Percentiles rank a stretch among this genome's conserved stretches.
phyloP scores from a whole-genome alignment of 2,329 filamentous ascomycete species.

The Aspergillus costaricaensis region DNA sequence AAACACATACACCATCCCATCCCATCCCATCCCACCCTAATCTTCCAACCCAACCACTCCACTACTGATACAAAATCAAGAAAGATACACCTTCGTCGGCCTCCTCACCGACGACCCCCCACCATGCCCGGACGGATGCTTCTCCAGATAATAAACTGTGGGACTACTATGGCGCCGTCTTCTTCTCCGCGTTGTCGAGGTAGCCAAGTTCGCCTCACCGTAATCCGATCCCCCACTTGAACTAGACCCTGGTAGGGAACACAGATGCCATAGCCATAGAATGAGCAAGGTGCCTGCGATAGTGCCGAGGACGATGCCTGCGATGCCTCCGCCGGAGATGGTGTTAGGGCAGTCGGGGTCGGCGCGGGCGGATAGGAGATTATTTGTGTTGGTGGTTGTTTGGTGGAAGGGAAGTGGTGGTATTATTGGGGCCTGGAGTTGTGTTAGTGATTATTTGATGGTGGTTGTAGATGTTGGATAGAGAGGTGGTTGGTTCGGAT shows the following conservation, averaged over 20 bases:
- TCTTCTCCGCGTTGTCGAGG: constrained; percentile 21
- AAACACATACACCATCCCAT: too few species aligned
- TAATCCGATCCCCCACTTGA: constrained; percentile 26
- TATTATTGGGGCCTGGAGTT: too few species aligned
- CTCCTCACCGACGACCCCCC: constrained; percentile 28
- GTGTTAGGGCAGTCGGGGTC: constrained; percentile 26
- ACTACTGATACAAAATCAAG: background rate
- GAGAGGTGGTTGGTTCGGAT: background rate
- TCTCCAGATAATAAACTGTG: constrained; percentile 35
- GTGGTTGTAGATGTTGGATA: background rate
- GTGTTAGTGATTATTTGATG: too few species aligned
- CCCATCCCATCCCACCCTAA: too few species aligned
- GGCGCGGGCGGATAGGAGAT: background rate
- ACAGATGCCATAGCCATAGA: constrained; percentile 39
- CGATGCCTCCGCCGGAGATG: constrained; percentile 40
- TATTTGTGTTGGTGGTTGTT: background rate
- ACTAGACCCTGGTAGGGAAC: constrained; percentile 26
- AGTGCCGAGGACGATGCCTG: constrained; percentile 44
- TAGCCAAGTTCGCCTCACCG: constrained; percentile 25
- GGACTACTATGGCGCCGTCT: constrained; percentile 27
- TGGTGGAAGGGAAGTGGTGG: background rate
- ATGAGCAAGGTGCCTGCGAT: constrained; percentile 40
- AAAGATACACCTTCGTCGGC: constrained; percentile 41
- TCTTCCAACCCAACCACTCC: too few species aligned
- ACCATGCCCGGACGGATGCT: constrained; percentile 15